Percentiles rank a stretch among this genome's conserved stretches.
phyloP scores from a whole-genome alignment of 2,329 filamentous ascomycete genomes.

The Colletotrichum liriopes region DNA sequence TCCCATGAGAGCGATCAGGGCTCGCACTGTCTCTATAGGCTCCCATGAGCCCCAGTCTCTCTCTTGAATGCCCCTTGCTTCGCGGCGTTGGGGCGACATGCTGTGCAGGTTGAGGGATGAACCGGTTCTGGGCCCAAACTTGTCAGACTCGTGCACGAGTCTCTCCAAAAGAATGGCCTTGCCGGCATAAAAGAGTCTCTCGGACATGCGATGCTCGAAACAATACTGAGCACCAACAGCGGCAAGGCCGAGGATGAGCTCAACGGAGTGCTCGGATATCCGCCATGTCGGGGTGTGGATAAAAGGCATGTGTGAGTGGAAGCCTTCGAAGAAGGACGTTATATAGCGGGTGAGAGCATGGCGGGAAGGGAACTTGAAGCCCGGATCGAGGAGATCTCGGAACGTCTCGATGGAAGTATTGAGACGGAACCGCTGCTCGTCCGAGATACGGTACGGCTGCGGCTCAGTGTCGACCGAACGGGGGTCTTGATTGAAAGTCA shows the following conservation, averaged over 20 bases:
- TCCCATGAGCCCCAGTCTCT: constrained; percentile 47
- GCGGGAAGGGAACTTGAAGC: constrained; percentile 54
- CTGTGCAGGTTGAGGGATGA: constrained; percentile 46
- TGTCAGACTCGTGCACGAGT: constrained; percentile 45
- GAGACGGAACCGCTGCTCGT: constrained; percentile 53
- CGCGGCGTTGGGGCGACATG: constrained; percentile 35
- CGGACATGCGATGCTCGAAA: constrained; percentile 54
- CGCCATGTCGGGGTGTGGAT: constrained; percentile 55
- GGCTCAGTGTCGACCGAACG: constrained; percentile 44
- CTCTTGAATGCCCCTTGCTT: background rate
- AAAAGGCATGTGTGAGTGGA: constrained; percentile 57
- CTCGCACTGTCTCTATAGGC: constrained; percentile 52
- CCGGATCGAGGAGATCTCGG: constrained; percentile 48
- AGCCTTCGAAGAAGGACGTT: constrained; percentile 55
- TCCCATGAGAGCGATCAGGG: constrained; percentile 56
- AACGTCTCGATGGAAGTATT: constrained; percentile 48
- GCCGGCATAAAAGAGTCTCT: constrained; percentile 52
- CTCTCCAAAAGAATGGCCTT: constrained; percentile 53
- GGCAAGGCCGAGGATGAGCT: constrained; percentile 52
- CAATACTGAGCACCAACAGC: constrained; percentile 57
- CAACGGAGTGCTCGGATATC: constrained; percentile 50
- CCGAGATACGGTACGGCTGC: constrained; percentile 49
- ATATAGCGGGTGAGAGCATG: constrained; percentile 55
- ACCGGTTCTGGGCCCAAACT: constrained; percentile 47
- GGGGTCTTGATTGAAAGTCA: constrained; percentile 30